Evolutionary conservation across 352 stramenopile genomes (phyloP).

Genomic region (Pythium scleroteichum): DNA sequence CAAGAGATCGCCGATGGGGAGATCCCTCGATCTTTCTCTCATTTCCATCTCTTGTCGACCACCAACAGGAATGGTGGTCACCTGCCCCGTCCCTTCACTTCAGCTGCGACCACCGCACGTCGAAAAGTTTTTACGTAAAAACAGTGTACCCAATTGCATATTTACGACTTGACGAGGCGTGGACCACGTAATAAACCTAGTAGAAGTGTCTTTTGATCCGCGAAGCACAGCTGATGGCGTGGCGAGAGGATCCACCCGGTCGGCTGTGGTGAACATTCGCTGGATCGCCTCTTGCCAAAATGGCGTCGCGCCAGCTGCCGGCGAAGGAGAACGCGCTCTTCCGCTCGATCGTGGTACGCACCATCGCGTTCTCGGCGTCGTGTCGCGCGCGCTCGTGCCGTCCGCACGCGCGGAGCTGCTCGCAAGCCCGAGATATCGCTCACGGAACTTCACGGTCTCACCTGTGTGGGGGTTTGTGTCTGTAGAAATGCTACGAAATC

Average conservation of each 20-base stretch:
- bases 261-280: too few species aligned
- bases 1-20: background rate
- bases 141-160: slow-evolving; percentile 1
- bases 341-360: slow-evolving; percentile 91
- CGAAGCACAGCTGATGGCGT: slow-evolving; percentile 9
- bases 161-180: slow-evolving; percentile 1
- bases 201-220: slow-evolving; percentile 7
- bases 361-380: background rate
- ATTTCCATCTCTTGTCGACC: slow-evolving; percentile 1
- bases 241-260: slow-evolving; percentile 8
- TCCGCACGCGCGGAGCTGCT: background rate
- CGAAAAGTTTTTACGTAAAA: slow-evolving; percentile 4
- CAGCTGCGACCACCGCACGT: background rate
- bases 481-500: slow-evolving; percentile 96
- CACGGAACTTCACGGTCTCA: background rate
- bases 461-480: background rate
- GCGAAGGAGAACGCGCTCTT: slow-evolving; percentile 97
- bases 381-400: slow-evolving; percentile 7
- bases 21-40: slow-evolving; percentile 7
- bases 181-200: slow-evolving; percentile 14
- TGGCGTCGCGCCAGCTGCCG: slow-evolving; percentile 75
- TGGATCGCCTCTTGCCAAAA: slow-evolving; percentile 12
- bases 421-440: background rate
- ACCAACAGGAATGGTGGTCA: slow-evolving; percentile 19
- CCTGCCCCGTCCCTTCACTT: slow-evolving; percentile 14